Conservation (phyloP, 805 yeast species). For the Phaffomyces thermotolerans region DNA sequence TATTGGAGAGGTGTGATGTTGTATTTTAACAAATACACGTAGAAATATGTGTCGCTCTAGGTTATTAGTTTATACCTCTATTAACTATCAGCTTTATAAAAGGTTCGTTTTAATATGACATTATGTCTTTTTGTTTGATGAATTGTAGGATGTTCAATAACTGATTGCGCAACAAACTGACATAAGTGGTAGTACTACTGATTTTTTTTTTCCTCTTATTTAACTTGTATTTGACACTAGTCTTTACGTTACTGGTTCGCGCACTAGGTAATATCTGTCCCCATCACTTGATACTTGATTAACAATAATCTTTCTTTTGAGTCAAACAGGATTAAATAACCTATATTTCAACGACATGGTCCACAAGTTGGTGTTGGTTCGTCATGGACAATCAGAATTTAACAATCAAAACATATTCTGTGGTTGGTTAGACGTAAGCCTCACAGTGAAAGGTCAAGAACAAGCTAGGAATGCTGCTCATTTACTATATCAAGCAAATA, state of each 20-base stretch:
- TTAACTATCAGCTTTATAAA: conserved; percentile 22
- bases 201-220: too few species aligned
- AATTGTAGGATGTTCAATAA: too few species aligned
- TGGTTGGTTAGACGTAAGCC: conserved; percentile 77
- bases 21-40: conserved; percentile 2
- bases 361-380: conserved; percentile 45
- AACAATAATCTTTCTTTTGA: too few species aligned
- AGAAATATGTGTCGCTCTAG: conserved; percentile 21
- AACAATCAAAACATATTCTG: conserved; percentile 71
- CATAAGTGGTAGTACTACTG: too few species aligned
- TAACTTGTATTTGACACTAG: too few species aligned
- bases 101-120: conserved; percentile 9
- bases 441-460: conserved; percentile 57
- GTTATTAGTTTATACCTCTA: conserved; percentile 28
- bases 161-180: too few species aligned
- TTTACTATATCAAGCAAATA: conserved; percentile 41
- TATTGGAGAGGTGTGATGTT: background rate
- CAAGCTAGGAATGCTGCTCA: conserved; percentile 66
- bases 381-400: conserved; percentile 83
- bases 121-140: background rate
- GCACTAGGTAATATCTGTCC: background rate
- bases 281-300: background rate
- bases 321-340: background rate
- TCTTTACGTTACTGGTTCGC: too few species aligned
- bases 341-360: conserved; percentile 3